These are phyloP conservation scores for Voacanga thouarsii DNA, from an alignment of 257 asterid genomes.

Conservation along the genomic window DNA sequence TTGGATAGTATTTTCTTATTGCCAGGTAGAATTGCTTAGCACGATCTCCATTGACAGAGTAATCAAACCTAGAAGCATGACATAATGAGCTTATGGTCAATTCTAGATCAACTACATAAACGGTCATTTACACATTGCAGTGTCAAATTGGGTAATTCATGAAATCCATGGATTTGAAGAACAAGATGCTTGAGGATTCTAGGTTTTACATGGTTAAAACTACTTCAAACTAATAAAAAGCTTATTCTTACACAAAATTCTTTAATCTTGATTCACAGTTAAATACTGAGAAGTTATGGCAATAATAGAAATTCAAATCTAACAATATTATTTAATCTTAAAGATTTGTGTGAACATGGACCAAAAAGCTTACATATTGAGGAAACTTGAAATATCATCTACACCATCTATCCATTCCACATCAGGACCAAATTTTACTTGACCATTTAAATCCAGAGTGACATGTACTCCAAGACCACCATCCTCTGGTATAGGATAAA, in stretches of 20 bases:
- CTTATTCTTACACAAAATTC: not conserved
- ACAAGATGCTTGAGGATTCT: not conserved
- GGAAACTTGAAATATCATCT: constrained; percentile 67
- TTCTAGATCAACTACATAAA: not conserved
- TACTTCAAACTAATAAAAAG: not conserved
- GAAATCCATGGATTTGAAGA: not conserved
- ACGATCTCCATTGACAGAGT: constrained; percentile 55
- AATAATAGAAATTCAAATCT: not conserved
- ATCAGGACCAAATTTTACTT: constrained; percentile 86
- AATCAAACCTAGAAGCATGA: constrained; percentile 54
- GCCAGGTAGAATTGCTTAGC: constrained; percentile 63
- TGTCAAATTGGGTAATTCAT: not conserved
- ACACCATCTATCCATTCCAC: constrained; percentile 78
- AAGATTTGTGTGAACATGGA: not conserved
- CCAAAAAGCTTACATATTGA: constrained; percentile 53
- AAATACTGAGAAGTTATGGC: not conserved
- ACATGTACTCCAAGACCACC: constrained; percentile 98
- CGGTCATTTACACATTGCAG: not conserved
- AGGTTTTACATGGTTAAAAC: too few relatives aligned
- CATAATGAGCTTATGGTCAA: not conserved
- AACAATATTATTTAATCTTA: not conserved
- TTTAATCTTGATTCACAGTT: not conserved
- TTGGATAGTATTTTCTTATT: constrained; percentile 72
- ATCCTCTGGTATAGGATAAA: constrained; percentile 90
- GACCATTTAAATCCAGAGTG: constrained; percentile 81